These are phyloP conservation scores for Geotrichum macrosporum DNA, from an alignment of 1,139 yeast genomes.

Conservation along the genomic window DNA sequence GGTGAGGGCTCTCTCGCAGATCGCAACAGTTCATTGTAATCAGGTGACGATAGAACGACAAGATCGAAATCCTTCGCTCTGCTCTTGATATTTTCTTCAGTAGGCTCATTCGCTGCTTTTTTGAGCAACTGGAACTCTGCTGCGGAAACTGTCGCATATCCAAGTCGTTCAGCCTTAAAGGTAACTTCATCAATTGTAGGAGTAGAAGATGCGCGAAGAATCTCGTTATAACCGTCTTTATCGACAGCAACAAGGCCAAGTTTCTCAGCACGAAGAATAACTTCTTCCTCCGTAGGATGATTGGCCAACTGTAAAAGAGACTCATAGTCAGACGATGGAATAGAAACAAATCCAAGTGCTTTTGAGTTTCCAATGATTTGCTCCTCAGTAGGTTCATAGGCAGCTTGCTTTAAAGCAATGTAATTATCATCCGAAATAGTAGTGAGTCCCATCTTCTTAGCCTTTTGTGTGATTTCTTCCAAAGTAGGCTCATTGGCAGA, in stretches of 20 bases:
- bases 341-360: conserved; percentile 8
- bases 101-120: conserved; percentile 13
- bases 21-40: conserved; percentile 19
- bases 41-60: conserved; percentile 31
- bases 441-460: conserved; percentile 27
- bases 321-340: conserved; percentile 11
- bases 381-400: conserved; percentile 22
- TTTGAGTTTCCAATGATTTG: conserved; percentile 25
- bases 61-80: conserved; percentile 36
- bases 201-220: conserved; percentile 36
- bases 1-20: conserved; percentile 16
- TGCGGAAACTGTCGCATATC: conserved; percentile 20
- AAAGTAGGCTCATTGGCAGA: conserved; percentile 22
- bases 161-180: conserved; percentile 25
- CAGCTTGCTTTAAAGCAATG: conserved; percentile 18
- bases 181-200: conserved; percentile 22
- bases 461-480: conserved; percentile 25
- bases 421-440: conserved; percentile 18
- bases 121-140: conserved; percentile 10
- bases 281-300: conserved; percentile 40
- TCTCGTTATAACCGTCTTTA: conserved; percentile 35
- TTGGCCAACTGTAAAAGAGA: conserved; percentile 30
- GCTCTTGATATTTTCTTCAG: conserved; percentile 29
- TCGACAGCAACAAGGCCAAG: conserved; percentile 29
- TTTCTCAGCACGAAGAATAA: conserved; percentile 37